These are phyloP conservation scores for Taphrina communis DNA, from an alignment of 1,139 yeast genomes.

Conservation along the genomic window DNA sequence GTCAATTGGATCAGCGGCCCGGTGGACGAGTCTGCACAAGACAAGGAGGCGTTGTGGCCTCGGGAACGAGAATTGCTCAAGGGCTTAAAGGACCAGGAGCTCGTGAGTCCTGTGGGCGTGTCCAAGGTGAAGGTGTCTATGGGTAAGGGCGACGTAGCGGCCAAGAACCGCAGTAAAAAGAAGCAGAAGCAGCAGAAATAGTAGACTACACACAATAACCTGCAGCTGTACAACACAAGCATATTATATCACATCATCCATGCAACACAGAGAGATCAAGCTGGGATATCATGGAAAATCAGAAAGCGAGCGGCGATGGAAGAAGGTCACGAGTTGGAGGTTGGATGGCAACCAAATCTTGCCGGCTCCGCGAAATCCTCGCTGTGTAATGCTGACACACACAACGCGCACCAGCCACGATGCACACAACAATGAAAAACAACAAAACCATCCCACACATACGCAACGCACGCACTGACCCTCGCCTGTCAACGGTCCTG, in stretches of 20 bases:
- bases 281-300: too few species aligned
- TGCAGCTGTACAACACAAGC: too few species aligned
- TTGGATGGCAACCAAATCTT: not conserved
- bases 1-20: conserved; percentile 65
- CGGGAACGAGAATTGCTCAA: conserved; percentile 66
- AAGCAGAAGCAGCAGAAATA: conserved; percentile 2
- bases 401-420: not conserved
- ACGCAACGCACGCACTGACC: not conserved
- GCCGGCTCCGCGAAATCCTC: too few species aligned
- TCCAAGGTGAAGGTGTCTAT: conserved; percentile 50
- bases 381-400: too few species aligned
- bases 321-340: not conserved
- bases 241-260: too few species aligned
- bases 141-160: conserved; percentile 23
- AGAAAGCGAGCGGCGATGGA: not conserved
- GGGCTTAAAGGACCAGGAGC: conserved; percentile 62
- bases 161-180: conserved; percentile 20
- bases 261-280: too few species aligned
- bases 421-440: not conserved
- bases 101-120: conserved; percentile 61
- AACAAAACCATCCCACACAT: not conserved
- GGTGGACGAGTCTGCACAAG: conserved; percentile 59
- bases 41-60: conserved; percentile 71
- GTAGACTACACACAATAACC: too few species aligned
- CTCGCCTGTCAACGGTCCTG: conserved; percentile 2